These are phyloP conservation scores for Leccinum longicurvipes DNA, from an alignment of 768 basidiomycete genomes.

Conservation along the genomic window DNA sequence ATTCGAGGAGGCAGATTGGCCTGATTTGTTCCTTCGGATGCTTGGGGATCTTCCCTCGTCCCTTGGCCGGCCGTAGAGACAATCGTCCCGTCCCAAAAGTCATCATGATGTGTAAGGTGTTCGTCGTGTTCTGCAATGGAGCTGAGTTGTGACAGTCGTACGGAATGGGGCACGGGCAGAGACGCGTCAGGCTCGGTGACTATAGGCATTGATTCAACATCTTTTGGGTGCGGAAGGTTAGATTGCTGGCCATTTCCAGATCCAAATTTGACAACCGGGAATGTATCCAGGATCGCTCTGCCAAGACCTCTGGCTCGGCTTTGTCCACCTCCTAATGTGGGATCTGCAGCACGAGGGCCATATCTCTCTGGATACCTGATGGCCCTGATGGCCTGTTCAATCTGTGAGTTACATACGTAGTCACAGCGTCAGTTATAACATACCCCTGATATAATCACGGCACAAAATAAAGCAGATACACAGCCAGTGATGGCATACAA, in stretches of 20 bases:
- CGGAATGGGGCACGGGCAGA: conserved; percentile 3
- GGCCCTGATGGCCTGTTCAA: conserved; percentile 69
- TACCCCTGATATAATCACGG: conserved; percentile 84
- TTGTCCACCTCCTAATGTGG: conserved; percentile 38
- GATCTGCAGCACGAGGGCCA: conserved; percentile 59
- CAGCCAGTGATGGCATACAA: conserved; percentile 87
- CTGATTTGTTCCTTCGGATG: conserved; percentile 8
- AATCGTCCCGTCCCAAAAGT: neutral
- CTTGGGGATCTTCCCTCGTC: neutral
- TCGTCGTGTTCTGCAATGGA: neutral
- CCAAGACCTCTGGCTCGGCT: conserved; percentile 82
- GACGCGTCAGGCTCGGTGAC: neutral
- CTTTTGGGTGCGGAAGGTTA: conserved; percentile 23
- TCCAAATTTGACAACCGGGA: conserved; percentile 89
- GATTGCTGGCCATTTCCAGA: conserved; percentile 16
- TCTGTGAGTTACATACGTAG: neutral
- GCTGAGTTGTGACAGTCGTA: conserved; percentile 11
- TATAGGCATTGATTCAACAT: conserved; percentile 28
- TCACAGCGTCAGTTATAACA: conserved; percentile 23
- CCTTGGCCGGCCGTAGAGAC: neutral
- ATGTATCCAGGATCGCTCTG: conserved; percentile 92
- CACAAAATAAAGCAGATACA: conserved; percentile 78
- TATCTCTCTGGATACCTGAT: conserved; percentile 90
- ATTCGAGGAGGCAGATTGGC: neutral
- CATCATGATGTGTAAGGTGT: neutral